Evolutionary conservation across 2,329 filamentous ascomycete genomes (phyloP).

Genomic region (Aspergillus awamori): DNA sequence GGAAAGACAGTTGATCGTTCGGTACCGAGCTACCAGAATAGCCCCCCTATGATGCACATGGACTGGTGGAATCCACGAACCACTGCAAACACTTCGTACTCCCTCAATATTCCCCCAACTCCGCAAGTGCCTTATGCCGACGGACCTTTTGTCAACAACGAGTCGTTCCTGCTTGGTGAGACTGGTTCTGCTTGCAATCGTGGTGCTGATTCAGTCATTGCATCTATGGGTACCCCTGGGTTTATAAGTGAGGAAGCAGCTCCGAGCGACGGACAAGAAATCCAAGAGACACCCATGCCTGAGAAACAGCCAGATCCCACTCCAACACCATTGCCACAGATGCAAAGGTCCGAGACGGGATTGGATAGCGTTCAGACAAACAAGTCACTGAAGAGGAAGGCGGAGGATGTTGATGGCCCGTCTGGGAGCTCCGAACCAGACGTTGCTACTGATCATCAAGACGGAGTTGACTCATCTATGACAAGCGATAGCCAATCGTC

Average conservation of each 20-base stretch:
- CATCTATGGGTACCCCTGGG: background rate
- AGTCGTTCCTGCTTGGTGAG: background rate
- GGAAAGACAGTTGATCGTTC: background rate
- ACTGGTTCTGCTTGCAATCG: background rate
- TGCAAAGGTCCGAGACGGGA: background rate
- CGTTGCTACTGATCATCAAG: background rate
- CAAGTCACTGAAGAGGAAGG: slow-evolving; percentile 33
- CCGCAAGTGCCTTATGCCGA: slow-evolving; percentile 23
- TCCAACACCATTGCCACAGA: background rate
- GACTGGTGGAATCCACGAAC: background rate
- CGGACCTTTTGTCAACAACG: slow-evolving; percentile 24
- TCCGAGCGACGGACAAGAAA: background rate
- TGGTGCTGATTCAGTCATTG: background rate
- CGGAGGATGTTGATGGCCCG: slow-evolving; percentile 30
- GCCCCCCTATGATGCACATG: background rate
- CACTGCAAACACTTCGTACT: background rate
- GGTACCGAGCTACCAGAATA: background rate
- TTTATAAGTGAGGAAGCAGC: background rate
- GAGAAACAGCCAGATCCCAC: background rate
- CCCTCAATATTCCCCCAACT: background rate
- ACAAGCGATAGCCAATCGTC: slow-evolving; percentile 2
- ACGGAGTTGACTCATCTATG: background rate
- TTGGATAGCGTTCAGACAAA: background rate
- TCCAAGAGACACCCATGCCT: background rate
- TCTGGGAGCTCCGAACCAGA: background rate